Percentiles rank a stretch among this genome's conserved stretches.
Conservation (phyloP, 768 basidiomycete species). For the Bullera alba region DNA sequence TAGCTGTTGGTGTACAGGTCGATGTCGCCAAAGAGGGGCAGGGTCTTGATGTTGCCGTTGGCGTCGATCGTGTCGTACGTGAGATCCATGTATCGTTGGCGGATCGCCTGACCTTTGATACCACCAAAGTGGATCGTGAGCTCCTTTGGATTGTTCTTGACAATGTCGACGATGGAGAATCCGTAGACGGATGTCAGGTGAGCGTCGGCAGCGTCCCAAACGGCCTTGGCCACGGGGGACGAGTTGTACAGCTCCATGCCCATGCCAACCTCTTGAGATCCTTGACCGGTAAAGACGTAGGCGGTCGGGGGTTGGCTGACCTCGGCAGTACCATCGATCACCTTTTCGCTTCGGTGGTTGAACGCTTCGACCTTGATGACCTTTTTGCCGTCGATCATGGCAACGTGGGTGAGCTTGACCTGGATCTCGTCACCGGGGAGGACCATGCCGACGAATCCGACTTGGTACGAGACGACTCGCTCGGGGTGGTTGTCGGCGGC, state of each 20-base stretch:
- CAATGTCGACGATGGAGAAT: slow-evolving; percentile 97
- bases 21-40: slow-evolving; percentile 93
- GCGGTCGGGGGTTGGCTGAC: slow-evolving; percentile 84
- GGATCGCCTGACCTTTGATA: slow-evolving; percentile 95
- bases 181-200: slow-evolving; percentile 92
- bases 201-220: slow-evolving; percentile 93
- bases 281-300: slow-evolving; percentile 97
- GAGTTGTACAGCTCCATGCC: slow-evolving; percentile 95
- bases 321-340: slow-evolving; percentile 84
- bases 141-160: slow-evolving; percentile 95
- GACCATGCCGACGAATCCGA: slow-evolving; percentile 95
- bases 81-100: slow-evolving; percentile 99
- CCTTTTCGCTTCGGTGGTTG: slow-evolving; percentile 81
- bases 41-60: slow-evolving; percentile 89
- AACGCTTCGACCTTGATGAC: slow-evolving; percentile 80
- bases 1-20: slow-evolving; percentile 89
- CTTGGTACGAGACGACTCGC: slow-evolving; percentile 85
- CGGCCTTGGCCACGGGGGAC: slow-evolving; percentile 87
- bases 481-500: slow-evolving; percentile 89
- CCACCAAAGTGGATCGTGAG: slow-evolving; percentile 99
- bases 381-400: slow-evolving; percentile 88
- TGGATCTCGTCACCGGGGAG: slow-evolving; percentile 78
- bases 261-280: slow-evolving; percentile 97
- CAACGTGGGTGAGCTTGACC: slow-evolving; percentile 80
- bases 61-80: slow-evolving; percentile 95